Base-by-base conservation (phyloP, 345 rosid species). In the Syzygium jambos region DNA sequence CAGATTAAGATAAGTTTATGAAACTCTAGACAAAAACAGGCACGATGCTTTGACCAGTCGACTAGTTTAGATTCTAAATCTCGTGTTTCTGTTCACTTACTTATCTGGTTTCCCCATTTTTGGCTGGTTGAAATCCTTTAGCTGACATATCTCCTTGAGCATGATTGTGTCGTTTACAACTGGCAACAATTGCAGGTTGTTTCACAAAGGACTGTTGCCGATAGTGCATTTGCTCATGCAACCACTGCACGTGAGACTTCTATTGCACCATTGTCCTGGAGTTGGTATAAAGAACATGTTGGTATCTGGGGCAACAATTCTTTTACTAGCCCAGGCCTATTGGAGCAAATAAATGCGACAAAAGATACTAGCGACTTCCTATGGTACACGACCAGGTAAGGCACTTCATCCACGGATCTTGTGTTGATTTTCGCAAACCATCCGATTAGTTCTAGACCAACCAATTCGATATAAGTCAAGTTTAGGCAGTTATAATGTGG, bases 291-390 rank as follows among this genome's bases (percentile, higher is more conserved):
- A 56, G 96, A 94, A 90, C 57, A 91, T 61, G 92, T 89, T n/a
- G 94, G 96, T 34, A 78, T 91, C 86, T 93, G 91, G 88, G 91
- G 95, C 85, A 91, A 92, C 90, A 89, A 85, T 46, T 93, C 96
- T 9, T 93, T 93, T 85, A 87, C 91, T 53, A 84, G 49, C 54
- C 51, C 88, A 13, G 93, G 90, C 84, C 89, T 93, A 88, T 23
- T 92, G 87, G 96, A 94, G 90, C 96, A 93, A 84, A 93, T 94
- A 68, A 92, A 92, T 88, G 90, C 94, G 38, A 94, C 96, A 22
- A 92, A 93, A 90, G 96, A 94, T 51, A 34, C 59, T 4, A 94
- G 95, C 41, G 95, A 94, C 90, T 93, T 89, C 88, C 89, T 94
- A 4, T 94, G 96, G 95, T 94, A 94, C 91, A 89, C 95, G 10